Evolutionary conservation across 1,284 basidiomycete genomes (phyloP), one percentile per base, ranked within the genome.

Genomic region (Amylostereum areolatum): DNA sequence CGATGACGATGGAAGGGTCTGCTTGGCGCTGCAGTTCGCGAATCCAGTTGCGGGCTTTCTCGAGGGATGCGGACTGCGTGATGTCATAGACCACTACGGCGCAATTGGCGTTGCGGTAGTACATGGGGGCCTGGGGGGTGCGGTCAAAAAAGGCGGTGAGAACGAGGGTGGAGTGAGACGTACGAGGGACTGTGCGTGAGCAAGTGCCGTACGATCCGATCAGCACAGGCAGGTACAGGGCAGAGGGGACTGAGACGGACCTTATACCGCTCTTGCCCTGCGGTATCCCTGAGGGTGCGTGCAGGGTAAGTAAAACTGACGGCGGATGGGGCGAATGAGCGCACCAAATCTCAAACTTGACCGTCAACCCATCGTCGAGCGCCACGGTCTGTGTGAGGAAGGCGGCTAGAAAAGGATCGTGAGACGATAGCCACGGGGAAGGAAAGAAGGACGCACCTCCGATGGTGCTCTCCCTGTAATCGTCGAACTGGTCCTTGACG

Each of bases 291-390:
- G 52, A 11, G 18, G 18, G 18, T 28, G 30, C 12, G 50, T 25
- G 28, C 39, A n/a, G 37, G 47, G 39, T 11, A 12, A 18, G 12
- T 11, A 47, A 12, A 35, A 5, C 5, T 40, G 47, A n/a, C 39
- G 25, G 48, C 40, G 41, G 43, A n/a, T 50, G 47, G 53, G 33
- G 48, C 55, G 27, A 37, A 34, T 36, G 32, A 12, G 66, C 78
- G 48, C 72, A 92, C 92, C 94, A 97, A 63, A 97, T 97, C 76
- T 97, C 95, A 62, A 98, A 97, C 75, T 98, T 98, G 63, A 98
- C 89, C 12, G 86, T 87, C 18, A 89, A 90, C 54, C 86, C 81
- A 63, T 95, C 90, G 53, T 96, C 91, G 39, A 97, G 77, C 24
- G 85, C 84, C 40, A 97, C 90, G 0, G 93, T 97, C 68, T 98